These are phyloP conservation scores for Paramecium caudatum DNA, from an alignment of 73 alveolate genomes.

Conservation along the genomic window DNA sequence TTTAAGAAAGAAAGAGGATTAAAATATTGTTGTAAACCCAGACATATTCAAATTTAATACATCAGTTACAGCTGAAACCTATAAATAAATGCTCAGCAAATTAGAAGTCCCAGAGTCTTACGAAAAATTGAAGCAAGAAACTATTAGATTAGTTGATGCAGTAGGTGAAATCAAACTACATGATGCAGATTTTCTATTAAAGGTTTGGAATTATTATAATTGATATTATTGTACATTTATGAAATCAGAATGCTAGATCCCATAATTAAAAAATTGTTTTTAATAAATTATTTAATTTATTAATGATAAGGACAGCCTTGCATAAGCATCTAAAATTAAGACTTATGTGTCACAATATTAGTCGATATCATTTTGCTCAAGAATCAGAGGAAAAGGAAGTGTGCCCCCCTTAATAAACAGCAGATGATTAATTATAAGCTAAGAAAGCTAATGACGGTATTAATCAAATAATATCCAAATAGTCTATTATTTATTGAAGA, in stretches of 20 bases:
- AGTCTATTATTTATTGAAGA: no score
- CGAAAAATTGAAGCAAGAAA: slow-evolving; percentile 4
- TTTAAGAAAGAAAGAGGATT: slow-evolving; percentile 23
- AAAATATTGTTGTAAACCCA: slow-evolving; percentile 23
- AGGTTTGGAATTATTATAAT: slow-evolving; percentile 63
- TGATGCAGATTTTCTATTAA: slow-evolving; percentile 48
- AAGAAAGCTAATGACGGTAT: no score
- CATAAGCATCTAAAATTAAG: no score
- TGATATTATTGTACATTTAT: slow-evolving; percentile 28
- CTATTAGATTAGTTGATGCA: slow-evolving; percentile 52
- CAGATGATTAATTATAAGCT: no score
- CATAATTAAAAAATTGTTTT: slow-evolving; percentile 10
- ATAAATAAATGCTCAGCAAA: neutral
- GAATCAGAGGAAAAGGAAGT: no score
- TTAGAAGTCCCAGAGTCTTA: slow-evolving; percentile 7
- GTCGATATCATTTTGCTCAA: no score
- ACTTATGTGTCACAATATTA: no score
- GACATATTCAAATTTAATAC: slow-evolving; percentile 33
- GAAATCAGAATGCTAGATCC: neutral
- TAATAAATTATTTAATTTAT: slow-evolving; percentile 34
- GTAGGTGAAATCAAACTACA: slow-evolving; percentile 51
- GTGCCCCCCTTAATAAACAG: no score
- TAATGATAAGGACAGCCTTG: slow-evolving; percentile 20
- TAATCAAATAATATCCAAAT: no score
- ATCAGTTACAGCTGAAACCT: neutral